Evolutionary conservation across 2,329 filamentous ascomycete species (phyloP).

Genomic region (Colletotrichum sp.): DNA sequence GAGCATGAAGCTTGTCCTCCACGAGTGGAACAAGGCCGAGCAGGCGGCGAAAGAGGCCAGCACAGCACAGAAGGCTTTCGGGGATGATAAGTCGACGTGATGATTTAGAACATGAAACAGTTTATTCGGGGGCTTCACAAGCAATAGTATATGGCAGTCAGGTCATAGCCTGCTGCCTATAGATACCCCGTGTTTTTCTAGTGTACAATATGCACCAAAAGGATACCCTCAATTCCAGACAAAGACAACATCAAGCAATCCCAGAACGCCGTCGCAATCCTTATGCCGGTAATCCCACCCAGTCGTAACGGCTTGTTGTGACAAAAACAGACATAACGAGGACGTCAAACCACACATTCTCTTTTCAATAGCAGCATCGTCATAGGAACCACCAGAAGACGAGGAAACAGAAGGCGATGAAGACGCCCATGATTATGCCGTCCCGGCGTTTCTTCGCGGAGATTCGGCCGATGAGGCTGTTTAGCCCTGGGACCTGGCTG

Average conservation of each 20-base stretch:
- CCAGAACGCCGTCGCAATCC: constrained; percentile 22
- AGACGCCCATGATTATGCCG: constrained; percentile 88
- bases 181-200: constrained; percentile 20
- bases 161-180: background rate
- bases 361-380: constrained; percentile 26
- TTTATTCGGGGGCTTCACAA: background rate
- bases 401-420: constrained; percentile 92
- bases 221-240: constrained; percentile 17
- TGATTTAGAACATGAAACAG: background rate
- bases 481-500: constrained; percentile 90
- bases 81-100: background rate
- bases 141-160: background rate
- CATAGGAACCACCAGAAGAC: constrained; percentile 81
- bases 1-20: constrained; percentile 66
- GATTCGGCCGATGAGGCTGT: constrained; percentile 89
- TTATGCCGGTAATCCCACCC: constrained; percentile 20
- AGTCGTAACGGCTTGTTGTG: constrained; percentile 17
- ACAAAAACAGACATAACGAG: constrained; percentile 2
- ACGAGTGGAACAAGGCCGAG: constrained; percentile 55
- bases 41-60: constrained; percentile 28
- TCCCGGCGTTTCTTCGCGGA: constrained; percentile 94
- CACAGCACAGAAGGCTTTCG: background rate
- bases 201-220: constrained; percentile 22
- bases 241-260: background rate
- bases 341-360: background rate